A percentile compares a stretch with the other conserved stretches of the same genome.
Evolutionary conservation across 768 basidiomycete genomes (phyloP).

Genomic region (Phaeotremella fagi): DNA sequence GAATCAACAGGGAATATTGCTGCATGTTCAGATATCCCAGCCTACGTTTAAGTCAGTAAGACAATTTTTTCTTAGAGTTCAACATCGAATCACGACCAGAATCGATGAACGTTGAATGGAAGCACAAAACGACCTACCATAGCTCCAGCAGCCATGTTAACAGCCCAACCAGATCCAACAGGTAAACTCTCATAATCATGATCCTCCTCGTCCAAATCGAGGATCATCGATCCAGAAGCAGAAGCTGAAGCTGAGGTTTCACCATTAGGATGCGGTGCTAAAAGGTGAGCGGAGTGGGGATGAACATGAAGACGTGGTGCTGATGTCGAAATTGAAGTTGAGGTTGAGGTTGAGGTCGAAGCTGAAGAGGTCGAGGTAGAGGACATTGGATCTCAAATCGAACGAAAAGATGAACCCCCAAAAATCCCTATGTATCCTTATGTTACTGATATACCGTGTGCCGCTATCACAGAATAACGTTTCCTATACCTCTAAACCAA

Average conservation of each 20-base stretch:
- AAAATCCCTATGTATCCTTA: too few relatives aligned
- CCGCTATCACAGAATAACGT: too few relatives aligned
- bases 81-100: conserved; percentile 6
- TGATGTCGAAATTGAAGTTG: conserved; percentile 2
- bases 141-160: conserved; percentile 96
- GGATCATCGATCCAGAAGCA: conserved; percentile 18
- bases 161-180: conserved; percentile 72
- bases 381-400: background rate
- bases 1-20: conserved; percentile 99
- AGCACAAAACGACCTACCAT: too few relatives aligned
- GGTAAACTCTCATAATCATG: conserved; percentile 65
- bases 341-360: conserved; percentile 10
- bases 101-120: too few relatives aligned
- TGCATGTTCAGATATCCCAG: conserved; percentile 97
- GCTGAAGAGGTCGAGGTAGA: conserved; percentile 12
- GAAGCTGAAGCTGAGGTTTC: conserved; percentile 2
- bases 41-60: conserved; percentile 54
- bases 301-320: conserved; percentile 20
- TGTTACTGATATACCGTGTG: too few relatives aligned
- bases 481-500: too few relatives aligned
- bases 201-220: conserved; percentile 52
- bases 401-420: too few relatives aligned
- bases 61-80: too few relatives aligned
- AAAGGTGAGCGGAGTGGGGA: conserved; percentile 25
- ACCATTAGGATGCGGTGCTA: background rate